Evolutionary conservation across 805 yeast genomes (phyloP).

Genomic region (Candida ascalaphidarum): DNA sequence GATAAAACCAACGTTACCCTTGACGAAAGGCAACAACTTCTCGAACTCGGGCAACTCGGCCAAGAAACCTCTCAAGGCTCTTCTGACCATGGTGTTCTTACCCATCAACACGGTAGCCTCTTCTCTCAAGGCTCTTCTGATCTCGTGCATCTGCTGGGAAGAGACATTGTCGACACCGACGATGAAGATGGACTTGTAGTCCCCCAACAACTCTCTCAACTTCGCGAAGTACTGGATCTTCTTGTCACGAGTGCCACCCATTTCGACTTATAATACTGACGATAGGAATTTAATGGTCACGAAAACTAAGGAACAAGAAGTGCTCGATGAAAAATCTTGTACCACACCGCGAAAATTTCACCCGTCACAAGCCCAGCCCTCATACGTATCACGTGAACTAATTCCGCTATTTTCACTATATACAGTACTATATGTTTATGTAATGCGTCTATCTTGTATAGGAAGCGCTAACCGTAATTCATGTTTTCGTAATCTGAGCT

Average conservation of each 20-base stretch:
- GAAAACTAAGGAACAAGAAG: conserved; percentile 8
- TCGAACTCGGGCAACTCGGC: conserved; percentile 93
- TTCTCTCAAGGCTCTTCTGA: conserved; percentile 94
- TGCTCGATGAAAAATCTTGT: neutral
- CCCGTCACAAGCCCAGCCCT: too few relatives aligned
- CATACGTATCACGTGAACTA: too few relatives aligned
- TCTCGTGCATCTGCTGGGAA: conserved; percentile 99
- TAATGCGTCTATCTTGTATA: too few relatives aligned
- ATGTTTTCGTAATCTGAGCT: conserved; percentile 55
- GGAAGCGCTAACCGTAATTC: conserved; percentile 29
- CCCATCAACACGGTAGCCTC: conserved; percentile 97
- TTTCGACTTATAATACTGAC: conserved; percentile 75
- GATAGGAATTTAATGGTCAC: conserved; percentile 85
- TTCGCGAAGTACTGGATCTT: conserved; percentile 91
- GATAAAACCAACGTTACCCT: conserved; percentile 99
- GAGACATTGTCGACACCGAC: conserved; percentile 99
- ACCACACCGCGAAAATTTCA: too few relatives aligned
- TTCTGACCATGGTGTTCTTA: conserved; percentile 99
- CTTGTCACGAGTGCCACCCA: conserved; percentile 99
- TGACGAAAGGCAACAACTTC: conserved; percentile 88
- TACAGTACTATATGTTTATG: too few relatives aligned
- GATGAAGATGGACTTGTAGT: conserved; percentile 95
- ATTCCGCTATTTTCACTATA: too few relatives aligned
- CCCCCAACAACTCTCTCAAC: conserved; percentile 91
- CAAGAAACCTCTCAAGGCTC: conserved; percentile 96